phyloP scores from a whole-genome alignment of 169 alveolate genomes.

The Plasmodium relictum region DNA sequence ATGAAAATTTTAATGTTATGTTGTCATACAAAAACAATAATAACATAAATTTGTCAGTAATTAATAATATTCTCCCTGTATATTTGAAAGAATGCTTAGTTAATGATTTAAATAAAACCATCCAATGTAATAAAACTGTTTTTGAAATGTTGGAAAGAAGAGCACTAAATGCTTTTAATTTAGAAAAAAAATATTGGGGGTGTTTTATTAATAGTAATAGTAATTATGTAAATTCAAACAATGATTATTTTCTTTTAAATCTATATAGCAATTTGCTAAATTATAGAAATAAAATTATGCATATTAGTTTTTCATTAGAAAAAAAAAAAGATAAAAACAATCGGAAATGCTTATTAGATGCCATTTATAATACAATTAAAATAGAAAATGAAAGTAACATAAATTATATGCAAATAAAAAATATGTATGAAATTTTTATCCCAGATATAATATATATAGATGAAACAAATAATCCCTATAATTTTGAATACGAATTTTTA shows the following conservation, averaged over 20 bases:
- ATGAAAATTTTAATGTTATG: conserved; percentile 26
- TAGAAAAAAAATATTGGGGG: conserved; percentile 75
- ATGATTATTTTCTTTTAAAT: conserved; percentile 31
- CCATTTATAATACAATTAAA: conserved; percentile 9
- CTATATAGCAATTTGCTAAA: conserved; percentile 23
- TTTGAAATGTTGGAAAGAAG: conserved; percentile 30
- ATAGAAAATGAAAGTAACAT: conserved; percentile 25
- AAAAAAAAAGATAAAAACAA: background rate
- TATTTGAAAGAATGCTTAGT: conserved; percentile 45
- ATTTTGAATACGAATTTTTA: conserved; percentile 33
- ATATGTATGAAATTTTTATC: conserved; percentile 19
- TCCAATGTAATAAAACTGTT: conserved; percentile 3
- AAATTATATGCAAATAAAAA: conserved; percentile 30
- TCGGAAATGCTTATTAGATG: conserved; percentile 1
- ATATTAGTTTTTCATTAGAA: conserved; percentile 28
- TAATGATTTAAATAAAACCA: conserved; percentile 35
- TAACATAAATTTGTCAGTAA: conserved; percentile 61
- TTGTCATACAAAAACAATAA: conserved; percentile 33
- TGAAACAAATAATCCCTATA: conserved; percentile 71
- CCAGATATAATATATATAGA: conserved; percentile 58
- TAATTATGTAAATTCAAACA: background rate
- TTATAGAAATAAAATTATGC: conserved; percentile 31
- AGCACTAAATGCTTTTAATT: conserved; percentile 38
- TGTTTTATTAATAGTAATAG: conserved; percentile 16
- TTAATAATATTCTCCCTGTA: conserved; percentile 44